These are phyloP conservation scores for Syncephalastrum racemosum DNA, from an alignment of 371 early-diverging fungal genomes.

Conservation along the genomic window DNA sequence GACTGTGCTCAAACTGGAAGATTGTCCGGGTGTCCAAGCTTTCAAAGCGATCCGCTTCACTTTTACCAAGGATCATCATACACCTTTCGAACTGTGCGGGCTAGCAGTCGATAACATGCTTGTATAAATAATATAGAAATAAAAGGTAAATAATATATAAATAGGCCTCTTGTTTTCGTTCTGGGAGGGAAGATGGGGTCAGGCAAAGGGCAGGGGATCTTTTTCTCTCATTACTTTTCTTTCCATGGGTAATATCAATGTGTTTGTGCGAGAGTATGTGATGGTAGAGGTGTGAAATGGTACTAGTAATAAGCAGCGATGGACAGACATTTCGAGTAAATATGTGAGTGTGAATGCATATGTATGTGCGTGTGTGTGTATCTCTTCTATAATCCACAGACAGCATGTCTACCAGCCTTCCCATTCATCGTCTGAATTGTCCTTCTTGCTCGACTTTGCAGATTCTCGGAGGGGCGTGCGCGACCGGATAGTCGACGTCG, in stretches of 20 bases:
- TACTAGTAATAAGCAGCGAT: background rate
- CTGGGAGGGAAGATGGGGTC: too few species aligned
- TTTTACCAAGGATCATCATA: constrained; percentile 4
- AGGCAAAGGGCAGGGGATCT: too few species aligned
- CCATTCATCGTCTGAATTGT: constrained; percentile 63
- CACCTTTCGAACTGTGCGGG: constrained; percentile 10
- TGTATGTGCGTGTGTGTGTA: too few species aligned
- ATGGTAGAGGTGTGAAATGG: too few species aligned
- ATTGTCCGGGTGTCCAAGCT: constrained; percentile 10
- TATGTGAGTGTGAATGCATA: too few species aligned
- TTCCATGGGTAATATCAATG: background rate
- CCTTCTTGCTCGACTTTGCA: constrained; percentile 21
- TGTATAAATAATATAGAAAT: constrained; percentile 1
- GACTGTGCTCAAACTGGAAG: background rate
- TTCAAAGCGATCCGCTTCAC: constrained; percentile 8
- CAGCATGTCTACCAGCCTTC: constrained; percentile 39
- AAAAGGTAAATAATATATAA: background rate
- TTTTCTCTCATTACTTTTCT: too few species aligned
- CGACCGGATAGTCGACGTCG: constrained; percentile 28
- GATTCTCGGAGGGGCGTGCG: constrained; percentile 38
- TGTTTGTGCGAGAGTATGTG: background rate
- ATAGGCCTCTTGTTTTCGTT: too few species aligned
- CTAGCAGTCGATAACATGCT: constrained; percentile 10
- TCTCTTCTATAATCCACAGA: too few species aligned
- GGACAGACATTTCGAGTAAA: background rate